These are phyloP conservation scores for Talaromyces sp. DNA, from an alignment of 2,329 filamentous ascomycete genomes.

Conservation along the genomic window DNA sequence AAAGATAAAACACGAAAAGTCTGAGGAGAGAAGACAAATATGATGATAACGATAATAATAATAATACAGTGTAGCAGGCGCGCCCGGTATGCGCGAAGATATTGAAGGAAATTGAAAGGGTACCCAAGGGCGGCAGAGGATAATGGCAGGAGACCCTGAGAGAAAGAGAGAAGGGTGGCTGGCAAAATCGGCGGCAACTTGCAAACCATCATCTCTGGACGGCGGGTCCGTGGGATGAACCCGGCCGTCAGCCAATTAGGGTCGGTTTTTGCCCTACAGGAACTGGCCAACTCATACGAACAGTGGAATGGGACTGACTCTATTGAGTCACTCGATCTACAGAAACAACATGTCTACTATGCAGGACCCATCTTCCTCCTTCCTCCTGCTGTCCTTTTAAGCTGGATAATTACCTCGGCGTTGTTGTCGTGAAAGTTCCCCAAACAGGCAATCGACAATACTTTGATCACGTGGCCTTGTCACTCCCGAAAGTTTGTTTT, in stretches of 20 bases:
- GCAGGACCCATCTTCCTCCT: background rate
- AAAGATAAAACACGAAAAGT: background rate
- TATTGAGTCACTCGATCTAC: background rate
- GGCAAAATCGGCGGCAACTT: constrained; percentile 5
- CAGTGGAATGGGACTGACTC: background rate
- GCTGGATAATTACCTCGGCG: background rate
- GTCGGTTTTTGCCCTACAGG: background rate
- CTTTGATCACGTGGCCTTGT: background rate
- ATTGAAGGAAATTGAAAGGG: background rate
- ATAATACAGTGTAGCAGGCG: background rate
- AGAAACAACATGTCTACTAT: background rate
- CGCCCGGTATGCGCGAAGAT: background rate
- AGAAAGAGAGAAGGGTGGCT: constrained; percentile 11
- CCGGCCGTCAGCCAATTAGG: constrained; percentile 4
- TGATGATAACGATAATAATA: background rate
- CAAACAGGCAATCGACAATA: background rate
- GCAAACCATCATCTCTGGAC: background rate
- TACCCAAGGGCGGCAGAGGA: background rate
- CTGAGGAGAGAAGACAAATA: background rate
- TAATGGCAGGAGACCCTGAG: background rate
- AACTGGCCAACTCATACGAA: background rate
- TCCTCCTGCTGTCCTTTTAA: background rate
- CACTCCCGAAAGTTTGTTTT: background rate
- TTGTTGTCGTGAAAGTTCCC: background rate
- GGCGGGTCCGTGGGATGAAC: background rate